Percentiles rank a stretch among this genome's conserved stretches.
phyloP scores from a whole-genome alignment of 2,329 filamentous ascomycete species.

The Alternaria arborescens region DNA sequence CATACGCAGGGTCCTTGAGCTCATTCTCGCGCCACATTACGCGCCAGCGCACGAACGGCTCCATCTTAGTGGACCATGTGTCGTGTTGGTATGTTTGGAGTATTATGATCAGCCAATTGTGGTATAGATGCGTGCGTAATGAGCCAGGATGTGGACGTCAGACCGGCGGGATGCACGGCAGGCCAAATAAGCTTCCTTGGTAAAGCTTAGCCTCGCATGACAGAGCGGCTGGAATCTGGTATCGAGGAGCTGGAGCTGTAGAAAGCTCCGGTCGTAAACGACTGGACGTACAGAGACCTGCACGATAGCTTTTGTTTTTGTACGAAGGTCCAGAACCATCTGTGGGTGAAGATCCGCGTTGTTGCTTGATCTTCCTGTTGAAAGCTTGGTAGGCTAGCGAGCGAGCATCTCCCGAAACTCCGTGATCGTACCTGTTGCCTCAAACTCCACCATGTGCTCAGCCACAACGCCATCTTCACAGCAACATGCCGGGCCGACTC shows the following conservation, averaged over 20 bases:
- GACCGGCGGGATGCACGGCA: slow-evolving; percentile 10
- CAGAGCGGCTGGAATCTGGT: background rate
- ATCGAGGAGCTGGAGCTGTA: background rate
- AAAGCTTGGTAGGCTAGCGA: slow-evolving; percentile 31
- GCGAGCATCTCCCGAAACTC: slow-evolving; percentile 26
- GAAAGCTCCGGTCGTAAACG: background rate
- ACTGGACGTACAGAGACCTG: background rate
- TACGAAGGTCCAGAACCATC: background rate
- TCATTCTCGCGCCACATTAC: slow-evolving; percentile 27
- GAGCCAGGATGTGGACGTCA: slow-evolving; percentile 13
- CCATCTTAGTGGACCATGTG: slow-evolving; percentile 25
- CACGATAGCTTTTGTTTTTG: background rate
- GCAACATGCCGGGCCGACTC: slow-evolving; percentile 54
- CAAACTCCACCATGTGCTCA: slow-evolving; percentile 22
- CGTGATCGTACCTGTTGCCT: background rate
- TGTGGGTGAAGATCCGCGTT: background rate
- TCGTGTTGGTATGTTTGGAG: slow-evolving; percentile 13
- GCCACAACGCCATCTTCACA: slow-evolving; percentile 20
- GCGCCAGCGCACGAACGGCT: slow-evolving; percentile 12
- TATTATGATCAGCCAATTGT: slow-evolving; percentile 21
- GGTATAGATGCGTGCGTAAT: slow-evolving; percentile 42
- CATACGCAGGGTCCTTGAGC: slow-evolving; percentile 11
- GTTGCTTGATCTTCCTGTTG: background rate
- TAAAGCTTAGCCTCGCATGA: slow-evolving; percentile 36
- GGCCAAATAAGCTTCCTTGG: slow-evolving; percentile 38